Evolutionary conservation across 1,284 basidiomycete genomes (phyloP), one percentile per base, ranked within the genome.

Genomic region (Cryptococcus sp.): DNA sequence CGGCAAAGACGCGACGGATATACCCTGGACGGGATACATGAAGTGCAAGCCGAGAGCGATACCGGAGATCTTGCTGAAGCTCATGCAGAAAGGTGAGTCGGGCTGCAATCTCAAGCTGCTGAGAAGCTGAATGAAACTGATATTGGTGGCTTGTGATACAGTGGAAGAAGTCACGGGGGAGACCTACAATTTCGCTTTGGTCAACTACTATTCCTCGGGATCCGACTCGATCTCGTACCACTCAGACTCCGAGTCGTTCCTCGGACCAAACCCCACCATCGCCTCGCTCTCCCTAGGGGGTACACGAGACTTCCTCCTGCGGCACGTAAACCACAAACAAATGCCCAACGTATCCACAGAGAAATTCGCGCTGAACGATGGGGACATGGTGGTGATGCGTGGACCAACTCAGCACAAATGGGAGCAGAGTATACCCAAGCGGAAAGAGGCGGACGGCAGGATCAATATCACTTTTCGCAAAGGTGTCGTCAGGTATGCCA

Each of bases 401-500:
- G 78, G 78, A 0, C 64, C 52, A 39, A 80, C 78, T 5, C 78
- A 80, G 55, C 64, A 68, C 41, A 68, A 75, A 23, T 79, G 75
- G 76, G 63, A 78, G 47, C 78, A 80, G 61, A 66, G 69, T 40
- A 68, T 80, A 8, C 78, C 78, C 1, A 79, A 79, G 57, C 58
- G 78, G 8, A 70, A 68, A 20, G 70, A 67, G 39, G 72, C 66
- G 4, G 67, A 68, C 19, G 73, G 73, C 19, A 59, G 78, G 47
- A 79, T 80, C 60, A 80, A 80, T 62, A 66, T 80, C 52, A 80
- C 78, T 5, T 80, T 80, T 57, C 65, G 78, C 47, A 70, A 70
- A 38, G 77, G 75, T 17, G 65, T 77, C 45, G 70, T 70, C 8
- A 65, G 60, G 27, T 69, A 65, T 45, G 77, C 76, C 8, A 79